Base-by-base conservation (phyloP, 2,329 filamentous ascomycete genomes). In the Chrysosporium keratinophilum region DNA sequence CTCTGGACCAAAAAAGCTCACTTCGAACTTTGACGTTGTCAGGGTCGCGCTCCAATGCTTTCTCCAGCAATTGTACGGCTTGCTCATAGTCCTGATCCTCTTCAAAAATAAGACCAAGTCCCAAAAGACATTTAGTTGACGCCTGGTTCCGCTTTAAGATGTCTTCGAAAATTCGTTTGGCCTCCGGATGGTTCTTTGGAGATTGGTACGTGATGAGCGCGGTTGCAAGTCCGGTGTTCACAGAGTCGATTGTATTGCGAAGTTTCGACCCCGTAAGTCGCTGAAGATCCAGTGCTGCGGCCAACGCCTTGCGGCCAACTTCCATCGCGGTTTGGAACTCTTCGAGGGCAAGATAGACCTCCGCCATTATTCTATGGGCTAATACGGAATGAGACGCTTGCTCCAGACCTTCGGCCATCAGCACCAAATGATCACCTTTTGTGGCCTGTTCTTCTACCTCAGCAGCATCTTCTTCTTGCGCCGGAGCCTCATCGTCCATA, bases 1-100 rank as follows among this genome's bases (percentile, higher is more conserved):
- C 87, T 64, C 86, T 88, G 58, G 93, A 89, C 93, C 93, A 98
- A 1, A 89, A 91, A 15, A 88, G 82, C 69, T 98, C 94, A 14
- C 86, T 85, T 53, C 82, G 84, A 42, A 98, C 84, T 31, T 83
- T 84, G 17, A 89, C 74, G 60, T 96, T 95, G 10, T 75, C 74
- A 1, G 77, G 73, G 63, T 95, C 88, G 20, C 86, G 80, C 58
- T 82, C 67, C 23, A 94, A 68, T 1, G 93, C 93, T 58, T 87
- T 80, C 39, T 78, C 78, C 11, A 98, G 72, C 63, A 95, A 96
- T 28, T 85, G 79, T 39, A 90, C 82, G 0, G 94, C 93, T 62
- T 88, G 78, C 45, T 80, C 76, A 62, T 87, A 96, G 58, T 97
- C 86, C 63, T 95, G 85, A 59, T 95, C 89, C 62, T 97, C 93